Evolutionary conservation across 768 basidiomycete genomes (phyloP).

Genomic region (Neoboletus magnificus): DNA sequence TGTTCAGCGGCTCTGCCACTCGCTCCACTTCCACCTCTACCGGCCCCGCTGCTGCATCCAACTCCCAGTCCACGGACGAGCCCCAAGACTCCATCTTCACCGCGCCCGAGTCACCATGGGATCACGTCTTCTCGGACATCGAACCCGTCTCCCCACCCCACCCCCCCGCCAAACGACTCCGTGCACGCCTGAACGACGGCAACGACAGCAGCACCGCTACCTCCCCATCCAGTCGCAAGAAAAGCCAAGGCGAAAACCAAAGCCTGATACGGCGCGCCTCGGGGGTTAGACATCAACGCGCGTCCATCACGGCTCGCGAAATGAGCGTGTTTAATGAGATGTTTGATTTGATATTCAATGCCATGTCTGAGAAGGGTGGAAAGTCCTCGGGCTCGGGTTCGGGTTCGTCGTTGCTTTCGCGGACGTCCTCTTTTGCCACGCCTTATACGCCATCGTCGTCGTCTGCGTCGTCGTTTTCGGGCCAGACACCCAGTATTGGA

Average conservation of each 20-base stretch:
- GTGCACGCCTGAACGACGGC: conserved; percentile 10
- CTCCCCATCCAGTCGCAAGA: not conserved
- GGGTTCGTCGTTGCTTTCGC: not conserved
- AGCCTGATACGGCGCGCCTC: conserved; percentile 12
- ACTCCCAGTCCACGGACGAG: not conserved
- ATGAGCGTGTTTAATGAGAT: conserved; percentile 65
- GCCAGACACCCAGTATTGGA: conserved; percentile 18
- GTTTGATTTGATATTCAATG: conserved; percentile 68
- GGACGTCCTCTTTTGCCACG: not conserved
- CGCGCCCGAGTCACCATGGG: conserved; percentile 43
- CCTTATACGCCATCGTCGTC: not conserved
- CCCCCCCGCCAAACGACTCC: conserved; percentile 14
- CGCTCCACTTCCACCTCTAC: not conserved
- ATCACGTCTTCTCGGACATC: conserved; percentile 51
- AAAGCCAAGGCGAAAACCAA: not conserved
- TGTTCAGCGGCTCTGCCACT: not conserved
- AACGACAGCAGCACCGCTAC: not conserved
- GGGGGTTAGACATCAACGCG: conserved; percentile 34
- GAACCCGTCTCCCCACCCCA: conserved; percentile 29
- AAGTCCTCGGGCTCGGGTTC: not conserved
- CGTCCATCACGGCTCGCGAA: conserved; percentile 69
- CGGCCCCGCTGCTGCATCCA: not conserved
- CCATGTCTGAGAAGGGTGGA: conserved; percentile 37
- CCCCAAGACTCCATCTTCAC: conserved; percentile 34
- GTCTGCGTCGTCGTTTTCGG: not conserved